Evolutionary conservation across 2,329 filamentous ascomycete species (phyloP).

Genomic region (Phoma sp.): DNA sequence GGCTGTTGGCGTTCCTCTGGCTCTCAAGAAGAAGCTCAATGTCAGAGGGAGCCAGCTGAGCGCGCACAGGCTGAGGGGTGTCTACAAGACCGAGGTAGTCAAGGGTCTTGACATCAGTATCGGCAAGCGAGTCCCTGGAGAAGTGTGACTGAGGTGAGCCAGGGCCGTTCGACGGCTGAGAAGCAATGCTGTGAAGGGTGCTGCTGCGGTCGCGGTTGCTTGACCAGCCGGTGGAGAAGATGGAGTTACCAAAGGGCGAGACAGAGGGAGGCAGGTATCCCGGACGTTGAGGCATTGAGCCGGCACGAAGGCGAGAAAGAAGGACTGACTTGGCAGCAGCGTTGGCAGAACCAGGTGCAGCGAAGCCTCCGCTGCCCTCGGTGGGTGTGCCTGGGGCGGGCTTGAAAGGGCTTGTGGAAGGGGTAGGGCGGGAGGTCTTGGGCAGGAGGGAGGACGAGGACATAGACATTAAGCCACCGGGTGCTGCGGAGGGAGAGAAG

Average conservation of each 20-base stretch:
- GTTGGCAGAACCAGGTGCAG: conserved; percentile 57
- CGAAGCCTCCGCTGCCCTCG: conserved; percentile 38
- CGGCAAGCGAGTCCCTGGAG: conserved; percentile 81
- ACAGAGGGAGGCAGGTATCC: conserved; percentile 66
- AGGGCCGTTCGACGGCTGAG: conserved; percentile 83
- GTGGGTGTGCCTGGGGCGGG: conserved; percentile 59
- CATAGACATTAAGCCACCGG: conserved; percentile 62
- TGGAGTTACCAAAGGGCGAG: conserved; percentile 82
- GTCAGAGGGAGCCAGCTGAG: conserved; percentile 71
- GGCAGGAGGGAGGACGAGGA: conserved; percentile 61
- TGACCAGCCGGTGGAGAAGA: conserved; percentile 89
- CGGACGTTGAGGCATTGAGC: conserved; percentile 90
- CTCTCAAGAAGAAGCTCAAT: conserved; percentile 59
- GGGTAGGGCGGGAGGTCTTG: conserved; percentile 84
- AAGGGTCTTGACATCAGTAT: conserved; percentile 89
- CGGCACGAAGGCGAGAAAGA: conserved; percentile 85
- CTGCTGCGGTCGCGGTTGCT: conserved; percentile 81
- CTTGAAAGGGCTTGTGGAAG: conserved; percentile 87
- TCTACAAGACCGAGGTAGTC: conserved; percentile 96
- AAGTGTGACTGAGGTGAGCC: conserved; percentile 87
- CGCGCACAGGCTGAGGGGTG: conserved; percentile 81
- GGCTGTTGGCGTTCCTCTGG: conserved; percentile 62
- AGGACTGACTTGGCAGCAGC: conserved; percentile 71
- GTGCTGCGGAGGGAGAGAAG: conserved; percentile 78
- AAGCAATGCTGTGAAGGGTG: conserved; percentile 89